phyloP scores from a whole-genome alignment of 139 green algal species.

The Penium margaritaceum region DNA sequence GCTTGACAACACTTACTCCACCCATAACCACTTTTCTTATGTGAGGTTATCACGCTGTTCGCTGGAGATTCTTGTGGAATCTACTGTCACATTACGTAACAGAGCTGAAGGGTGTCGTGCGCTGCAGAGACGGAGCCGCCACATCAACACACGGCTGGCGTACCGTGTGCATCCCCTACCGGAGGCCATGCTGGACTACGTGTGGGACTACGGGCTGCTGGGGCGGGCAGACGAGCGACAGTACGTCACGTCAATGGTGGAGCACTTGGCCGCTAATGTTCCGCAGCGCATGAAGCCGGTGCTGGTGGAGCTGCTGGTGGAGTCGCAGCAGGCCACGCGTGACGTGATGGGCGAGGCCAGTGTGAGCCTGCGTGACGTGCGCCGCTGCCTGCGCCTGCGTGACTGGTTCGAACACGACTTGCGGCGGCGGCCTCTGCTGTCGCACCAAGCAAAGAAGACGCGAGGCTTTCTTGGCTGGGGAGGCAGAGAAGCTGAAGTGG shows the following conservation, averaged over 20 bases:
- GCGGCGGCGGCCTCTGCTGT: background rate
- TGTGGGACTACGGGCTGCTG: constrained; percentile 45
- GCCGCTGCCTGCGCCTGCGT: constrained; percentile 26
- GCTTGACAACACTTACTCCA: no score
- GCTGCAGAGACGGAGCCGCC: background rate
- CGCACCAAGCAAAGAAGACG: no score
- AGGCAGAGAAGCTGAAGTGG: no score
- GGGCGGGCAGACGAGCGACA: constrained; percentile 20
- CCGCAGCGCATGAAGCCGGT: no score
- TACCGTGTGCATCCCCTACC: constrained; percentile 45
- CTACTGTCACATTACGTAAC: no score
- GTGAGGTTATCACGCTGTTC: no score
- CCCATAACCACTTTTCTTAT: no score
- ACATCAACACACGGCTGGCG: constrained; percentile 7
- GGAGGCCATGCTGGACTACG: constrained; percentile 42
- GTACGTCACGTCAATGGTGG: constrained; percentile 43
- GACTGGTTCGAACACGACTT: constrained; percentile 27
- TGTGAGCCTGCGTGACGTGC: constrained; percentile 44
- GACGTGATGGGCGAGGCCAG: background rate
- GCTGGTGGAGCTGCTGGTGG: constrained; percentile 34
- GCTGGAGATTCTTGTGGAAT: no score
- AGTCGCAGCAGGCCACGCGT: constrained; percentile 29
- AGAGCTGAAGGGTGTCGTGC: no score
- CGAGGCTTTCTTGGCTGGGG: no score
- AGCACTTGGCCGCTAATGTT: background rate